phyloP scores from a whole-genome alignment of 2,329 filamentous ascomycete species.

The Apiospora sp. region DNA sequence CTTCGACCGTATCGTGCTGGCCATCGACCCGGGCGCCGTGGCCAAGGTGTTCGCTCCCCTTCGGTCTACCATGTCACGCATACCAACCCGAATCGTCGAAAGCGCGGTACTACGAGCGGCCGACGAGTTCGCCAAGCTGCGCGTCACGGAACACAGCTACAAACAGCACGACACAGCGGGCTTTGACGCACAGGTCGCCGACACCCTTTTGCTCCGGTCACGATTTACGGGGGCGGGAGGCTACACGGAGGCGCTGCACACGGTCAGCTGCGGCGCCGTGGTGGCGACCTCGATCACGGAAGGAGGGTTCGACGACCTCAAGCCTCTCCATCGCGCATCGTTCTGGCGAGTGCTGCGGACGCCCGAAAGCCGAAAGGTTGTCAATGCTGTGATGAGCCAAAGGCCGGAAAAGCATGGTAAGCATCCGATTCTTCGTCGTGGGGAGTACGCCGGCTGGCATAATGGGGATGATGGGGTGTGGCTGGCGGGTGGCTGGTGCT shows the following conservation, averaged over 20 bases:
- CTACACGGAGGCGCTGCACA: not conserved
- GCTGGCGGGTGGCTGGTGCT: constrained; percentile 67
- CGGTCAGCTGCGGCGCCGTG: not conserved
- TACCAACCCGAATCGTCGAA: not conserved
- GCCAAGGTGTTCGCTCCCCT: not conserved
- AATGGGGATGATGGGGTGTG: constrained; percentile 64
- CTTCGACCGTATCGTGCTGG: not conserved
- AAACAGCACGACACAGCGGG: not conserved
- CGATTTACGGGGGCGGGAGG: not conserved
- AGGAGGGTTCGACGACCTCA: not conserved
- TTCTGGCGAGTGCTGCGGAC: constrained; percentile 44
- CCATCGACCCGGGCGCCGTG: not conserved
- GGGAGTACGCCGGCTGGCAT: constrained; percentile 47
- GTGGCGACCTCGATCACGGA: not conserved
- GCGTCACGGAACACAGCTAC: not conserved
- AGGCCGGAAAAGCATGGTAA: not conserved
- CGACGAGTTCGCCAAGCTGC: not conserved
- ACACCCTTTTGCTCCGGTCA: not conserved
- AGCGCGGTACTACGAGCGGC: not conserved
- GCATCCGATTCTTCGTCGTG: too few relatives aligned
- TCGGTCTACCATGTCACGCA: not conserved
- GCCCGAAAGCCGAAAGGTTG: constrained; percentile 53
- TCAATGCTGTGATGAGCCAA: constrained; percentile 54
- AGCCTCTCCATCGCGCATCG: not conserved
- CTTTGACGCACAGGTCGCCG: not conserved